Conservation (phyloP, 305 asterid species). For the Solanum hybrid region DNA sequence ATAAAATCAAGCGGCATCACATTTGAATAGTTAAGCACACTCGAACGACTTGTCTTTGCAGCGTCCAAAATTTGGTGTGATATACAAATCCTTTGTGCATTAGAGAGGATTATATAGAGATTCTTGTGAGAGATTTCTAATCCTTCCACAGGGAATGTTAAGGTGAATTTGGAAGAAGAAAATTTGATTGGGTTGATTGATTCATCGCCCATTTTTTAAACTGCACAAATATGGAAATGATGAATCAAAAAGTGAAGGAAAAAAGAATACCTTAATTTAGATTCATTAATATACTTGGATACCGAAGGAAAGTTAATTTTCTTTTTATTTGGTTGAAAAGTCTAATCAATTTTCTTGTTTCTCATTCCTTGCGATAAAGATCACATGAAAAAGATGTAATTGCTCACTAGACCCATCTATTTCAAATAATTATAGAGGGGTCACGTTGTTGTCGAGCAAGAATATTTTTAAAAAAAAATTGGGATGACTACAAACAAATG, state of each 20-base stretch:
- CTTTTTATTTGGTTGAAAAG: background rate
- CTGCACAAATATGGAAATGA: background rate
- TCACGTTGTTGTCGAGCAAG: background rate
- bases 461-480: too few relatives aligned
- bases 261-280: background rate
- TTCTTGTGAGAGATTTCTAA: background rate
- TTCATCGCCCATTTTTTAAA: background rate
- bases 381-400: background rate
- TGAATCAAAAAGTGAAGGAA: background rate
- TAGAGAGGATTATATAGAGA: background rate
- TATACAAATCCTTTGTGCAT: background rate
- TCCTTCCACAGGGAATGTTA: background rate
- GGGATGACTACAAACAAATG: background rate
- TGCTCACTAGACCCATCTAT: background rate
- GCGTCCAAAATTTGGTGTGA: background rate
- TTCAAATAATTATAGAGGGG: background rate
- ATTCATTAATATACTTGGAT: background rate
- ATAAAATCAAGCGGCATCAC: background rate
- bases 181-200: background rate
- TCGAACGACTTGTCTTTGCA: background rate
- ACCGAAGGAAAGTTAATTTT: background rate
- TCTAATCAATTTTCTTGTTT: background rate
- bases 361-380: background rate
- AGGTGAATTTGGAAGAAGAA: background rate
- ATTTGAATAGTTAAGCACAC: background rate